Base-by-base conservation (phyloP, 176 grass and related monocot species). In the Avena atlantica region DNA sequence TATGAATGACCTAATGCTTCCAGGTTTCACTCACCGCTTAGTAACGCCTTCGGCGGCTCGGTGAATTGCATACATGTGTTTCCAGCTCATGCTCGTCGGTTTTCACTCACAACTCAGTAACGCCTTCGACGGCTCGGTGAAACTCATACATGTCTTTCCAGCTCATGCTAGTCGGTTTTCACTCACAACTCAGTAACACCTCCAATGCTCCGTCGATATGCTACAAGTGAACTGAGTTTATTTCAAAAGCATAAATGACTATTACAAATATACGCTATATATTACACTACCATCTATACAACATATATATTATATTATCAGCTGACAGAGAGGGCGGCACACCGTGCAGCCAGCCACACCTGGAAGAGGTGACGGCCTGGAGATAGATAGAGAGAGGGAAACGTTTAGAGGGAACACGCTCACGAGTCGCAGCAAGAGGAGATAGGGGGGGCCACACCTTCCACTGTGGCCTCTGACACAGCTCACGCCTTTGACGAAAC, bases 401-500 rank as follows among this genome's bases (percentile, higher is more conserved):
- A 24, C 57, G 80, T 29, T 29, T 29, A 31, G 31, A 31, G 31
- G 31, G 31, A 31, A 31, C 31, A 31, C 31, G 31, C 66, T 79
- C 84, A 87, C 80, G 80, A 58, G 74, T 37, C 45, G 74, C 29
- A 34, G 71, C 12, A 8, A 12, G 47, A 16, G 12, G 51, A 1
- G 48, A 19, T 2, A 64, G 2, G 7, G 0, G 82, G 89, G 82
- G 78, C 86, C 90, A 78, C 71, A 6, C 5, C 31, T 40, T 44
- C 55, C 21, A 68, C 70, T 37, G 89, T 31, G n/a, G 70, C 90
- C 61, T 85, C 90, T 91, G 90, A 86, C 86, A 88, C 86, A 77
- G 82, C 82, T 78, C 86, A 85, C 86, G 81, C 86, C 90, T 91
- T 85, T 82, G 90, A 91, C 86, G 90, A 88, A 88, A 78, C 90